These are phyloP conservation scores for Actinidia polygama DNA, from an alignment of 179 eudicot species.

Conservation along the genomic window DNA sequence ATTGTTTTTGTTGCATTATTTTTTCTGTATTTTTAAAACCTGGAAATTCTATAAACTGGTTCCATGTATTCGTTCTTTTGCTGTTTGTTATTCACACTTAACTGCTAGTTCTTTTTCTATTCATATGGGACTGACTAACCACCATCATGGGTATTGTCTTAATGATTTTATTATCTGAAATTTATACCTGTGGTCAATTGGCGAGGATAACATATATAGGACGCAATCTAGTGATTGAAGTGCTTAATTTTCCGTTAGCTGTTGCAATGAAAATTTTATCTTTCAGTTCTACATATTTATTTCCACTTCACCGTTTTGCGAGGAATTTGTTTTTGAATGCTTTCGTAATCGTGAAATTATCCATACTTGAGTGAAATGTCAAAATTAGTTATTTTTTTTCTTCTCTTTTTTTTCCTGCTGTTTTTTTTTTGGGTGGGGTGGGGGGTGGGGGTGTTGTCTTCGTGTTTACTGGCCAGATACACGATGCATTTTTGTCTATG, in stretches of 20 bases:
- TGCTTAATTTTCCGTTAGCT: background rate
- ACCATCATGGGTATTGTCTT: background rate
- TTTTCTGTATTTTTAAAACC: no score
- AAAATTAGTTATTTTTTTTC: no score
- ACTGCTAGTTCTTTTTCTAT: background rate
- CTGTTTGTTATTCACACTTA: background rate
- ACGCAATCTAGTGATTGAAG: background rate
- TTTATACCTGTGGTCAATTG: background rate
- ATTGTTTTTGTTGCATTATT: background rate
- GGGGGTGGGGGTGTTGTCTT: background rate
- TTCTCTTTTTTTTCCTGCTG: no score
- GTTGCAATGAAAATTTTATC: background rate
- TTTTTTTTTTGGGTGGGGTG: background rate
- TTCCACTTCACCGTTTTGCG: background rate
- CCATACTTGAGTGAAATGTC: background rate
- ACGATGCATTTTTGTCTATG: slow-evolving; percentile 77
- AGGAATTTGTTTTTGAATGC: background rate
- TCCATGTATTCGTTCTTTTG: background rate
- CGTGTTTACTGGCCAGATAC: slow-evolving; percentile 74
- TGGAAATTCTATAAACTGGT: no score
- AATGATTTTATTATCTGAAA: background rate
- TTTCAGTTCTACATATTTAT: background rate
- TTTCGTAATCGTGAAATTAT: background rate
- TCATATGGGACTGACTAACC: background rate
- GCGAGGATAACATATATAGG: background rate